A percentile compares a stretch with the other conserved stretches of the same genome.
Conservation (phyloP, 2,329 filamentous ascomycete species). For the Colletotrichum salicis region DNA sequence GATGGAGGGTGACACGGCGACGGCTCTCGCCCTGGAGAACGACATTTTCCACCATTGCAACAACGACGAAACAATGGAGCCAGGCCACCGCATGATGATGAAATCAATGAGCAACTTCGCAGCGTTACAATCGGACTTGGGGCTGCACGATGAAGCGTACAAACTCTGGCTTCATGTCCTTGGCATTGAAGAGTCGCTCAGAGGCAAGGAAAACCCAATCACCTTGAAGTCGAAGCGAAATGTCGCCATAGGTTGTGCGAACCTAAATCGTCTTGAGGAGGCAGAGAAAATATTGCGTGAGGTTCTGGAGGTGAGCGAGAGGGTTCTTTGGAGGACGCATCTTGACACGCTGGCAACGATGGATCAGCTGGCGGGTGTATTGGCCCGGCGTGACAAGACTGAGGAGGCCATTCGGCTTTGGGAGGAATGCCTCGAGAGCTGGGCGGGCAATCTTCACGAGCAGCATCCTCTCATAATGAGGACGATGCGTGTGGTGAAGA, state of each 20-base stretch:
- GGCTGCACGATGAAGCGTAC: not conserved
- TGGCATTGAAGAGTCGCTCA: not conserved
- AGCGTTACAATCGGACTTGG: not conserved
- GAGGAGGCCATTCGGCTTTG: not conserved
- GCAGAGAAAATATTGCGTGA: conserved; percentile 44
- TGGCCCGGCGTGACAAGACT: not conserved
- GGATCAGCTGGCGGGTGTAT: conserved; percentile 2
- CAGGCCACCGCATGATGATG: conserved; percentile 1
- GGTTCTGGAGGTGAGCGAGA: conserved; percentile 36
- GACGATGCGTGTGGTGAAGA: not conserved
- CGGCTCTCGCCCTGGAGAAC: not conserved
- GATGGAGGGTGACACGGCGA: not conserved
- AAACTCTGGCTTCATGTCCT: not conserved
- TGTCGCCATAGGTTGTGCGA: conserved; percentile 3
- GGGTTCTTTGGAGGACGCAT: conserved; percentile 6
- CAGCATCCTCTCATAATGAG: not conserved
- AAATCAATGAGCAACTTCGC: conserved; percentile 9
- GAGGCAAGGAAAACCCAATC: not conserved
- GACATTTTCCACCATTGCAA: not conserved
- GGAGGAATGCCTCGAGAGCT: not conserved
- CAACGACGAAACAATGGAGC: not conserved
- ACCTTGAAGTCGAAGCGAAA: conserved; percentile 17
- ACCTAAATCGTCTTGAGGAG: conserved; percentile 47
- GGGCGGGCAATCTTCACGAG: not conserved
- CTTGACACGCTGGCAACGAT: conserved; percentile 10